A percentile compares a stretch with the other conserved stretches of the same genome.
Conservation (phyloP, 108 stramenopile genomes). For the Schizochytrium sp. region DNA sequence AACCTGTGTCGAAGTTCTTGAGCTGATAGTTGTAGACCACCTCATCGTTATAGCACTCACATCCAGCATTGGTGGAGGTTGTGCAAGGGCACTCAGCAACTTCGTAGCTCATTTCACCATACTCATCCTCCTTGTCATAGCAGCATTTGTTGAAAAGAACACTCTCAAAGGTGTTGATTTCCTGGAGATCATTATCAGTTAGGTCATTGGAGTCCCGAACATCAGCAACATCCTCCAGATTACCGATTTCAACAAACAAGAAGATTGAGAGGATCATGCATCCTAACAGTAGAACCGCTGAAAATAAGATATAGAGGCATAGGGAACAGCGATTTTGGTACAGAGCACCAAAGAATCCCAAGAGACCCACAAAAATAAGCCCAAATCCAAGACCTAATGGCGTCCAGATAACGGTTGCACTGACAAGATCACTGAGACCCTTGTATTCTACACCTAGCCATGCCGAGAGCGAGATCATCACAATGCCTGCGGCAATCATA, state of each 20-base stretch:
- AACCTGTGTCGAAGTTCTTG: slow-evolving; percentile 7
- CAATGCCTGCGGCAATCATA: slow-evolving; percentile 17
- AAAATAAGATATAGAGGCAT: slow-evolving; percentile 13
- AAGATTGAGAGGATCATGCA: slow-evolving; percentile 26
- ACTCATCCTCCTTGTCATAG: neutral
- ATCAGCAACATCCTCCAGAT: neutral
- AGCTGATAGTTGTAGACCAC: neutral
- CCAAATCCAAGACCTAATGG: slow-evolving; percentile 30
- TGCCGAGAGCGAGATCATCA: neutral
- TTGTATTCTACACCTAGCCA: slow-evolving; percentile 52
- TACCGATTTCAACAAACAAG: slow-evolving; percentile 3
- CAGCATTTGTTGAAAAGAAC: slow-evolving; percentile 59
- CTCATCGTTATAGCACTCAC: slow-evolving; percentile 26
- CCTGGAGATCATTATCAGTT: neutral
- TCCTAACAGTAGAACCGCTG: neutral
- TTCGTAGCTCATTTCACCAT: slow-evolving; percentile 22
- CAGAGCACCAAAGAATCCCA: slow-evolving; percentile 33
- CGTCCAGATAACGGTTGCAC: slow-evolving; percentile 41
- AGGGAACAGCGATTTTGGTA: slow-evolving; percentile 31
- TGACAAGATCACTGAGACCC: slow-evolving; percentile 44
- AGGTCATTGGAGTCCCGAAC: neutral
- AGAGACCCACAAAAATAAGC: neutral
- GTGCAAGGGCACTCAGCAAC: slow-evolving; percentile 43
- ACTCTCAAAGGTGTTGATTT: slow-evolving; percentile 33
- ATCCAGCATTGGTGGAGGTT: neutral